Conservation (phyloP, 768 basidiomycete genomes). For the Pisolithus sp. region DNA sequence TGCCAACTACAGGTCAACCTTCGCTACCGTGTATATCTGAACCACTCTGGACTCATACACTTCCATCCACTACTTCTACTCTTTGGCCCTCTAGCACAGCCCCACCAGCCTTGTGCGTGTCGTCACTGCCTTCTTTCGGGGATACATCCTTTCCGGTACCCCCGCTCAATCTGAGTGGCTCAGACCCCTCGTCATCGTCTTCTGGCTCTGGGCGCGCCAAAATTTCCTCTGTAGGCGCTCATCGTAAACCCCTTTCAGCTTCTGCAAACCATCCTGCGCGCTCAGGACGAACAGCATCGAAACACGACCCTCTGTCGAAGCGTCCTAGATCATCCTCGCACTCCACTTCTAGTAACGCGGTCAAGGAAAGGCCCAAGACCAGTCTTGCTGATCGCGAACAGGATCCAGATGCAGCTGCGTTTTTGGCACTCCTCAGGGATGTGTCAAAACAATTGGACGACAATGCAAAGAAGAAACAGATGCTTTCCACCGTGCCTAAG, state of each 20-base stretch:
- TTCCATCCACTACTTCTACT: constrained; percentile 3
- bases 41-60: constrained; percentile 12
- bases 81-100: background rate
- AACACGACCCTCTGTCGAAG: background rate
- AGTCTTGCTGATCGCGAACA: constrained; percentile 7
- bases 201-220: constrained; percentile 5
- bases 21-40: constrained; percentile 6
- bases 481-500: constrained; percentile 5
- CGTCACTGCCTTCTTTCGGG: constrained; percentile 5
- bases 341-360: background rate
- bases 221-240: constrained; percentile 1
- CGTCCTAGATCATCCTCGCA: constrained; percentile 17
- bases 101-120: constrained; percentile 4
- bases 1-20: constrained; percentile 10
- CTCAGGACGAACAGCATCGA: background rate
- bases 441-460: constrained; percentile 17
- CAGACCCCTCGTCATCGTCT: background rate
- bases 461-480: constrained; percentile 23
- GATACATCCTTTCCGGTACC: constrained; percentile 1
- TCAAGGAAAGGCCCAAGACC: background rate
- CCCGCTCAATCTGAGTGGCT: background rate
- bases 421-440: constrained; percentile 21
- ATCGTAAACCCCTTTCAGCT: constrained; percentile 15
- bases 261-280: constrained; percentile 11
- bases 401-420: constrained; percentile 18